Base-by-base conservation (phyloP, 2,329 filamentous ascomycete species). In the Arthroderma sp. region DNA sequence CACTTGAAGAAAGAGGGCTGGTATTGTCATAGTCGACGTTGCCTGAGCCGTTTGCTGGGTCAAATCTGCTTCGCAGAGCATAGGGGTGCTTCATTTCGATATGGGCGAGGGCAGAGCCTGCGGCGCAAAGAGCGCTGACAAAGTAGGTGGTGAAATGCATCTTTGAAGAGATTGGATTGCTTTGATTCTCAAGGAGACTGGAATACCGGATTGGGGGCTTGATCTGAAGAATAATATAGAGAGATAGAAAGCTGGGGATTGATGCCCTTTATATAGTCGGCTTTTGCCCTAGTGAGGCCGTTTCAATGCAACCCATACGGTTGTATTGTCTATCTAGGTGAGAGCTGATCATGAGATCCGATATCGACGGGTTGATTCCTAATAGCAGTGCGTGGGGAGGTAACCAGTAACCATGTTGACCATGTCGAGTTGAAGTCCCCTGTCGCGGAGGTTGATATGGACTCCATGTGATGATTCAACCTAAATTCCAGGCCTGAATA, bases 1-100 rank as follows among this genome's bases (percentile, higher is more conserved):
- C 44, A 48, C 70, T 67, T 15, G 68, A 57, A 2, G 64, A 57
- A 42, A 91, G 71, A 3, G 85, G 85, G 11, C 71, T 71, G 36
- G 78, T 84, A 67, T 85, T 85, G 54, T 74, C 75, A 67, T 83
- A 85, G 66, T 88, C 82, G 57, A 77, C 70, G 45, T 72, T 62
- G 45, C 64, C 63, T 5, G 54, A 50, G 29, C 60, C 63, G 34
- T 66, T 57, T 11, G 36, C 36, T 10, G 68, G 66, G 52, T 76
- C 70, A 41, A 67, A 61, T 42, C 68, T 68, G 53, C 67, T 71
- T 49, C 68, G 69, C 27, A 78, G 61, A 9, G 73, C 70, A 47
- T 68, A 72, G 1, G 74, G 74, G 47, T 67, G 66, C 52, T 59
- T 65, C 73, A 78, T 71, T 57, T 77, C 69, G 63, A 78, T 74